Base-by-base conservation (phyloP, 306 rosid genomes). In the Coriaria nepalensis region DNA sequence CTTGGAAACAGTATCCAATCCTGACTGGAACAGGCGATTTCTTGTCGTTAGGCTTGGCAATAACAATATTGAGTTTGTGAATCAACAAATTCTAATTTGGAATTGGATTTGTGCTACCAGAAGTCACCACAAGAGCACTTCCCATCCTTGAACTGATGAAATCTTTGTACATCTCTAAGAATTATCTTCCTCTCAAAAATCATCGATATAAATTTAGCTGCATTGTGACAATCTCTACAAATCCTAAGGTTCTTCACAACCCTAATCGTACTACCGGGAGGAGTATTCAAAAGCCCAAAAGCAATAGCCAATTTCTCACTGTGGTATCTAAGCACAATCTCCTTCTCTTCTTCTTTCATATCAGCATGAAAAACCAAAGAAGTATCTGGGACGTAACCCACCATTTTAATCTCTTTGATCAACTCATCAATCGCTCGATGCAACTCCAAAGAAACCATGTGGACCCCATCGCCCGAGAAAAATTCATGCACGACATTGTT, bases 241-340 rank as follows among this genome's bases (percentile, higher is more conserved):
- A 87, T 75, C 42, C 87, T 63, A 56, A 87, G 92, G 51, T 87
- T 87, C 75, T 87, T 82, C 29, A 79, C 86, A 29, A 87, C 94
- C 40, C 92, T 75, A 45, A 82, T 71, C 40, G 84, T 75, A 36
- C 78, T 72, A 37, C 94, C 81, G 0, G 87, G 84, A 9, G 82
- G 66, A 40, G 96, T 74, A 62, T 74, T 86, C 49, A 74, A 52
- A 32, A 86, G 82, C 33, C 96, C 86, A 50, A 45, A 86, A 48
- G 86, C 66, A 64, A 79, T 76, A 65, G 86, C 96, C 66, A 86
- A 37, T 70, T 86, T 86, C 78, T 82, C 93, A 57, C 96, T 77
- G 43, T 82, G 96, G 64, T 82, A 82, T 59, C 96, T 77, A 10
- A 82, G 78, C 68, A 69, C 51, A 37, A 74, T 45, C 57, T 86